Base-by-base conservation (phyloP, 2,329 filamentous ascomycete species). In the Graphilbum sp. region DNA sequence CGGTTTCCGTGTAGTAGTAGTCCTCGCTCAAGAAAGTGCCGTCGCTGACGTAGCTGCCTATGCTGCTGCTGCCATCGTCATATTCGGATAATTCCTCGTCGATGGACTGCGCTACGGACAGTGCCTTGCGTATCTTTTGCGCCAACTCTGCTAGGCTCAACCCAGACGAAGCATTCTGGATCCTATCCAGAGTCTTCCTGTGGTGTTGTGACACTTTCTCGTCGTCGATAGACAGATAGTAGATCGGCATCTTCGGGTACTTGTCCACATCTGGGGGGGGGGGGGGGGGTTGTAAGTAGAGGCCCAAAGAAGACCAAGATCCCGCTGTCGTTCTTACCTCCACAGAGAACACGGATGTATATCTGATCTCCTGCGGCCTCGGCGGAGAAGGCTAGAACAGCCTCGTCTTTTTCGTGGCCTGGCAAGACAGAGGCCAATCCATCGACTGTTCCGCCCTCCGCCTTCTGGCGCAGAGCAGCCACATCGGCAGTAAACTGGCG, bases 331-430 rank as follows among this genome's bases (percentile, higher is more conserved):
- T n/a, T n/a, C 49, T 46, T 42, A 57, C 59, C 54, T 25, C 30
- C 37, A 46, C 55, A 54, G 6, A 62, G 47, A 5, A 59, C 51
- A 16, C 53, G 59, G 8, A 69, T 52, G 18, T 55, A 47, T 5
- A 67, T 41, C 15, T 52, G 44, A 3, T 36, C 17, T 1, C 42
- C 30, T 3, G 59, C 40, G 8, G 36, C 32, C 3, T 49, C 34
- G 38, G 58, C 52, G 10, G 39, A 44, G 43, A 61, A 81, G 5
- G 56, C 62, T 52, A 88, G 79, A 13, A 66, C 66, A 40, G 92
- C 63, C 40, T 81, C 73, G 36, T 80, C 82, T 53, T 88, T 79
- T 24, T 80, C 77, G 5, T 76, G 72, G 15, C 79, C 79, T 27
- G 62, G 59, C 25, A 59, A 57, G 19, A 93, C 58, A 25, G 63